A percentile compares a stretch with the other conserved stretches of the same genome.
Conservation (phyloP, 306 rosid species). For the Pyrus bretschneideri region DNA sequence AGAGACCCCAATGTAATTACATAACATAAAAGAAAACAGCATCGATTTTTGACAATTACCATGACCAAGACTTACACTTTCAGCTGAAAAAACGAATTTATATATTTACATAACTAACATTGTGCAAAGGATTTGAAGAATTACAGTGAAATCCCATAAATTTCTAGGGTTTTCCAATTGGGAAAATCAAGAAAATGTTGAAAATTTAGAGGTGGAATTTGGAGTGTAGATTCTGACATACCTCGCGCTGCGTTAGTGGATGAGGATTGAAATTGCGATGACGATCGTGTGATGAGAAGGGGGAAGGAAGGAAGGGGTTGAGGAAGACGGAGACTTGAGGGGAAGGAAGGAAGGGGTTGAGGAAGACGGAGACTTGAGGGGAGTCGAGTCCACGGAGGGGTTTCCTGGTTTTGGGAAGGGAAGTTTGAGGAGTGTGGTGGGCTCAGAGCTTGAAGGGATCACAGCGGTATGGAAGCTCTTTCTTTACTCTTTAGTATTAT, state of each 20-base stretch:
- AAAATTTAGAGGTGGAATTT: background rate
- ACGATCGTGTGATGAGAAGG: background rate
- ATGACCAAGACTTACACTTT: background rate
- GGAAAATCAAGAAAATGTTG: background rate
- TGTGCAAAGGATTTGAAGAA: background rate
- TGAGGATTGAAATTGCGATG: background rate
- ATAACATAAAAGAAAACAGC: background rate
- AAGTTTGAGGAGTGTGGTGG: background rate
- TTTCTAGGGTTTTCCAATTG: background rate
- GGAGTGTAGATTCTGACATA: background rate
- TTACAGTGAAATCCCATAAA: background rate
- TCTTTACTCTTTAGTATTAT: background rate
- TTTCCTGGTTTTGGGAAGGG: background rate
- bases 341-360: background rate
- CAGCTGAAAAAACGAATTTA: background rate
- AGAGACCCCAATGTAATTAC: background rate
- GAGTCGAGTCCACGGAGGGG: background rate
- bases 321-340: background rate
- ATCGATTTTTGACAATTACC: conserved; percentile 1
- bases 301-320: background rate
- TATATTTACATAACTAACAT: background rate
- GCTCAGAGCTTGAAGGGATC: background rate
- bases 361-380: background rate
- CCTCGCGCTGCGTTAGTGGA: background rate
- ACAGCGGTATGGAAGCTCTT: background rate